Base-by-base conservation (phyloP, 768 basidiomycete genomes). In the Phanerochaete carnosa region DNA sequence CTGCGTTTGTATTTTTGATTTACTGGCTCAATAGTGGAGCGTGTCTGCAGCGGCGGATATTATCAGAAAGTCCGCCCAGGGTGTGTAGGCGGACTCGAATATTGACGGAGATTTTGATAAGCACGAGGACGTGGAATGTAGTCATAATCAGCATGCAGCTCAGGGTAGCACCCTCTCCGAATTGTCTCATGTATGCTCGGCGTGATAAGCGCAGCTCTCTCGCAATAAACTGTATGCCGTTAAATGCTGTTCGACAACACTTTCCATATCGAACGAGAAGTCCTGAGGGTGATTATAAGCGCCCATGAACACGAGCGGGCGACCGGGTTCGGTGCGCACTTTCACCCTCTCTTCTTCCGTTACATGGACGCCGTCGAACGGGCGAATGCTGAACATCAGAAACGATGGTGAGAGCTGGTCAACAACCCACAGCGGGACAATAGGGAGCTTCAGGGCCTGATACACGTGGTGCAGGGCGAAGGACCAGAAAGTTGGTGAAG, bases 401-500 rank as follows among this genome's bases (percentile, higher is more conserved):
- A 80, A 70, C 74, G 79, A 78, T 91, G 89, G 89, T 86, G 65
- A 19, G 73, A 68, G 5, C 11, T 32, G 3, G 13, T 25, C 13
- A n/a, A 49, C 0, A 9, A 19, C 23, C 29, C n/a, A 25, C 8
- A 13, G 2, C 7, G 12, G 23, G 22, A 30, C 45, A 51, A 7
- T 3, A 9, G 22, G 47, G 13, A 49, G 28, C 3, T 8, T 9
- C 39, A 19, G 39, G 39, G 19, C 28, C 32, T 64, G 51, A 50
- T 57, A 45, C 59, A 33, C 43, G 15, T 28, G 55, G 23, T 57
- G 45, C 65, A 92, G 91, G 91, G 78, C 79, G 15, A 93, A 93
- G 68, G 90, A 90, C 69, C 83, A 81, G 67, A 93, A 93, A 71
- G 83, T 92, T 58, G 91, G 91, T 66, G 91, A 93, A 73, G 97